A percentile compares a stretch with the other conserved stretches of the same genome.
phyloP scores from a whole-genome alignment of 495 filamentous ascomycete genomes.

The Bathelium albidoporum region DNA sequence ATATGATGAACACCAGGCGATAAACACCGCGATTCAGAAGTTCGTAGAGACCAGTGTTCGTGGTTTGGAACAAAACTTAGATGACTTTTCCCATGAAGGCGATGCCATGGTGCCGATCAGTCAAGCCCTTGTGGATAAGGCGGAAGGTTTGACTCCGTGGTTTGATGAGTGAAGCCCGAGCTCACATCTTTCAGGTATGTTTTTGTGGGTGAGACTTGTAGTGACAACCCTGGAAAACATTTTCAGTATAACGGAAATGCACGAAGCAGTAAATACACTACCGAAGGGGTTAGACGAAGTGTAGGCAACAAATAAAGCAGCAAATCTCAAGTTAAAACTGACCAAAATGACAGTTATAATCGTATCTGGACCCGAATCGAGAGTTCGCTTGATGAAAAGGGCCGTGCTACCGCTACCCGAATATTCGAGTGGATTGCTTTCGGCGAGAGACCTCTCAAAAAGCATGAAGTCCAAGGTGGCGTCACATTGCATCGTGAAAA shows the following conservation, averaged over 20 bases:
- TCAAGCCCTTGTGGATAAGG: background rate
- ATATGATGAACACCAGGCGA: background rate
- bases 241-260: background rate
- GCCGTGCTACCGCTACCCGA: background rate
- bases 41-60: background rate
- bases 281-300: background rate
- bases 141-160: background rate
- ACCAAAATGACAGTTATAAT: background rate
- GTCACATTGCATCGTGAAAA: background rate
- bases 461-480: background rate
- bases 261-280: background rate
- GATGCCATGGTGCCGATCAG: background rate
- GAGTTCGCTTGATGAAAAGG: background rate
- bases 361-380: background rate
- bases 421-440: conserved; percentile 3
- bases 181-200: background rate
- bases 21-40: background rate
- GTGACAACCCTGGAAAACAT: background rate
- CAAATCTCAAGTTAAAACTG: background rate
- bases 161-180: background rate
- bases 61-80: background rate
- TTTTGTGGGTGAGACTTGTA: background rate
- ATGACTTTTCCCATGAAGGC: background rate
- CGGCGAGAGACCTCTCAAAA: background rate
- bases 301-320: background rate